Evolutionary conservation across 2,329 filamentous ascomycete genomes (phyloP), one percentile per base, ranked within the genome.

Genomic region (Trematosphaeria pertusa): DNA sequence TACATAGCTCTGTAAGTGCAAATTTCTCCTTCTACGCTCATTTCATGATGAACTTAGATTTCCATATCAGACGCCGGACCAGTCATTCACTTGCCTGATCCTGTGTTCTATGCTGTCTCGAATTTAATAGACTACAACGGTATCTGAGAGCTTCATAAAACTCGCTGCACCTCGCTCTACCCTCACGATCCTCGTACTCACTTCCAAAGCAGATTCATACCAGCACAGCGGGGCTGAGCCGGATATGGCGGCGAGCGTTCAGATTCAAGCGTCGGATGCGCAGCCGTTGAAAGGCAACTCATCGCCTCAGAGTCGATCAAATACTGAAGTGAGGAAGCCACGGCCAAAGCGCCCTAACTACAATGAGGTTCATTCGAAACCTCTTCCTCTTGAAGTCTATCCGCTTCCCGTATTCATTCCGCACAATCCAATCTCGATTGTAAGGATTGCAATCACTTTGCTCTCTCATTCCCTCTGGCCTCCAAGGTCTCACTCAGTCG

Each of bases 341-440:
- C 64, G 66, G 36, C 61, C 54, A 46, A 65, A 56, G 44, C 56
- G 65, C 48, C 76, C 86, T 41, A 87, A 87, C 61, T 87, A 84
- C 69, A 85, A 65, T 69, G 79, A 91, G 69, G 87, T 97, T 43
- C 94, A 99, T 74, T 82, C 85, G 38, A 84, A 90, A 46, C 89
- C 91, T 43, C 82, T 89, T 5, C 94, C 94, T 19, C 75, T 97
- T 51, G 83, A 86, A 55, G 87, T 89, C 5, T 89, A 93, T 67
- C 91, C 93, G 18, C 80, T 97, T 8, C 94, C 94, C 28, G 83
- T 84, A 37, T 89, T 99, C 70, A 89, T 96, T 60, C 93, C 93
- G 42, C 91, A 89, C 73, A 97, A 97, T 69, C 94, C 94, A 33
- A 73, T 97, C 34, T 97, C 93, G 28, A 75, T 97, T 28, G 77